Conservation (phyloP, 2,329 filamentous ascomycete species). For the Aureobasidium sp. region DNA sequence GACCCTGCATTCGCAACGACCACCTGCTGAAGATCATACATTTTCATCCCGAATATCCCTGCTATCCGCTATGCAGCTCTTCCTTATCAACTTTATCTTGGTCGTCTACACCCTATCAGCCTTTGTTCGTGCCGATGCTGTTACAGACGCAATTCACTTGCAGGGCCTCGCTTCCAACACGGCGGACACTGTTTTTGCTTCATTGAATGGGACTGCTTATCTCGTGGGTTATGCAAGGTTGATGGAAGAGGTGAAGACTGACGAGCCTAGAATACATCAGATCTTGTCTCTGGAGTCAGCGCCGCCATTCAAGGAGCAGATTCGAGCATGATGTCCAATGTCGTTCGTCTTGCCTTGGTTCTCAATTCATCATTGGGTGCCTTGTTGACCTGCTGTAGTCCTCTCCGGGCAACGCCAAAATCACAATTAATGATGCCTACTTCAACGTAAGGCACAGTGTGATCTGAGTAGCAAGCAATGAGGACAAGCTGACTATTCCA, state of each 20-base stretch:
- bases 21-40: not conserved
- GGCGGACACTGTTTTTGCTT: slow-evolving; percentile 1
- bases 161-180: not conserved
- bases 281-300: not conserved
- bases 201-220: slow-evolving; percentile 9
- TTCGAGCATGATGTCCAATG: not conserved
- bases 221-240: not conserved
- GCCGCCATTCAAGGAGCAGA: not conserved
- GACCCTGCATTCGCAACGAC: not conserved
- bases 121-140: not conserved
- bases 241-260: not conserved
- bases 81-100: not conserved
- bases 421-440: slow-evolving; percentile 8
- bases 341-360: not conserved
- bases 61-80: not conserved
- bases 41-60: not conserved
- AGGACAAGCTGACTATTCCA: slow-evolving; percentile 17
- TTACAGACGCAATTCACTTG: slow-evolving; percentile 3
- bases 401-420: not conserved
- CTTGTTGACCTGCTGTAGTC: not conserved
- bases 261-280: slow-evolving; percentile 7
- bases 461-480: not conserved
- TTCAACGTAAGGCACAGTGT: slow-evolving; percentile 12
- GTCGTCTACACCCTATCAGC: not conserved
- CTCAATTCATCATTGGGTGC: not conserved